Percentiles rank a stretch among this genome's conserved stretches.
Conservation (phyloP, 257 asterid genomes). For the Paulownia fortunei region DNA sequence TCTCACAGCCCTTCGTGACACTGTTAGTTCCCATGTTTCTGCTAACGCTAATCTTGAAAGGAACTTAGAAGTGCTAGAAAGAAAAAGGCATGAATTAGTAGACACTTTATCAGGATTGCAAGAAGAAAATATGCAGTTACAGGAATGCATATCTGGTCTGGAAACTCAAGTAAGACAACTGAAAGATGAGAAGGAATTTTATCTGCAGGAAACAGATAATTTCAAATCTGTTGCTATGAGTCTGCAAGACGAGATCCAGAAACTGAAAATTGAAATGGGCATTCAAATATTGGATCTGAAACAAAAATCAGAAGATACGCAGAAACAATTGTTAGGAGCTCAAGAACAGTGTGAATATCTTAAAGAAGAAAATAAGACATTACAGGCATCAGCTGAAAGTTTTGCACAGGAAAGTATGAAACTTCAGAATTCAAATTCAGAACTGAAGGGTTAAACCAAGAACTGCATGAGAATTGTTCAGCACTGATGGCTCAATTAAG, state of each 20-base stretch:
- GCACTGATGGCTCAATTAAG: conserved; percentile 50
- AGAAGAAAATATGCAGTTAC: conserved; percentile 48
- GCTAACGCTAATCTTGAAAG: conserved; percentile 42
- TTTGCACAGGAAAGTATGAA: conserved; percentile 36
- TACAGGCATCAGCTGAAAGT: too few species aligned
- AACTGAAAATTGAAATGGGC: conserved; percentile 49
- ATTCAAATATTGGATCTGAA: conserved; percentile 43
- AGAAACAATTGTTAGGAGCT: conserved; percentile 46
- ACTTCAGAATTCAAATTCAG: conserved; percentile 46
- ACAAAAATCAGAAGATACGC: conserved; percentile 42
- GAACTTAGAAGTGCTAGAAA: conserved; percentile 44
- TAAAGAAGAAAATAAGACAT: conserved; percentile 53
- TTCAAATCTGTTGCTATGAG: conserved; percentile 37
- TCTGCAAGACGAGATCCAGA: conserved; percentile 53
- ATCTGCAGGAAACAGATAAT: conserved; percentile 43
- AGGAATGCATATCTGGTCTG: conserved; percentile 37
- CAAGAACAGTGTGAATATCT: conserved; percentile 53
- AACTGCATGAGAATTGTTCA: conserved; percentile 45
- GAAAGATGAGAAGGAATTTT: conserved; percentile 49
- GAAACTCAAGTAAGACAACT: conserved; percentile 47
- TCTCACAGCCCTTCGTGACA: conserved; percentile 33
- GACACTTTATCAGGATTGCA: conserved; percentile 37
- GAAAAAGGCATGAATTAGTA: conserved; percentile 44
- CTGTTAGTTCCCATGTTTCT: conserved; percentile 39
- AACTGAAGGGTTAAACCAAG: conserved; percentile 49